A percentile compares a stretch with the other conserved stretches of the same genome.
phyloP scores from a whole-genome alignment of 768 basidiomycete species.

The Aureoboletus auriporus region DNA sequence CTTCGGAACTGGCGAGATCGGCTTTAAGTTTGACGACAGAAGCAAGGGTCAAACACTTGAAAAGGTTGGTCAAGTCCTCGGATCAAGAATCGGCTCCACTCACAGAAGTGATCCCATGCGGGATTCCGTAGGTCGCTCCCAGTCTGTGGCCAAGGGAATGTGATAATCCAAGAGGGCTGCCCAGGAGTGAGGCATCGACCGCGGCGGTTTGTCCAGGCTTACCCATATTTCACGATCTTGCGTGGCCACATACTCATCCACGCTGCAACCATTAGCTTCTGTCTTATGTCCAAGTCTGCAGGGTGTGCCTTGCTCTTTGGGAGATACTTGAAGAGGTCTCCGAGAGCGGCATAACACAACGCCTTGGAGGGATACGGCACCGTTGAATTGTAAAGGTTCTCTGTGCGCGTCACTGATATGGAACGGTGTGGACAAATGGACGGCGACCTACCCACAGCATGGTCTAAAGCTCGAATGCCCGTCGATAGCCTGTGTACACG shows the following conservation, averaged over 20 bases:
- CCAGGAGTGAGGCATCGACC: neutral
- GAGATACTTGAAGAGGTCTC: conserved; percentile 72
- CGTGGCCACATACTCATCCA: conserved; percentile 82
- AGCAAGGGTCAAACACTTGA: conserved; percentile 67
- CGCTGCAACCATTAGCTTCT: conserved; percentile 67
- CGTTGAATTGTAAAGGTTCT: conserved; percentile 60
- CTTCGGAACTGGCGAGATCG: conserved; percentile 51
- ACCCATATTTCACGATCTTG: conserved; percentile 55
- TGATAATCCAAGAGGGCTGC: conserved; percentile 66
- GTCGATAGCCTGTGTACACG: conserved; percentile 60
- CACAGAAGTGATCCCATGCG: conserved; percentile 83
- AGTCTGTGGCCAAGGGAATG: conserved; percentile 73
- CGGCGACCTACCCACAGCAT: conserved; percentile 59
- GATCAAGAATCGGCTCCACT: conserved; percentile 18
- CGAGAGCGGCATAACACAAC: conserved; percentile 61
- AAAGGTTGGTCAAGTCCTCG: conserved; percentile 2
- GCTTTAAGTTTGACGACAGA: conserved; percentile 60
- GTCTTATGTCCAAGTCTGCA: conserved; percentile 51
- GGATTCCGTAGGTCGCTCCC: conserved; percentile 69
- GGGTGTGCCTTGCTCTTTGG: conserved; percentile 61
- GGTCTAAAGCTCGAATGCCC: conserved; percentile 75
- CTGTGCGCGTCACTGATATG: conserved; percentile 1
- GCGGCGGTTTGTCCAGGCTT: conserved; percentile 3
- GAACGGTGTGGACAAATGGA: neutral
- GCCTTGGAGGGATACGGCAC: conserved; percentile 57